phyloP scores from a whole-genome alignment of 2,329 filamentous ascomycete genomes.

The Fusarium xylarioides region DNA sequence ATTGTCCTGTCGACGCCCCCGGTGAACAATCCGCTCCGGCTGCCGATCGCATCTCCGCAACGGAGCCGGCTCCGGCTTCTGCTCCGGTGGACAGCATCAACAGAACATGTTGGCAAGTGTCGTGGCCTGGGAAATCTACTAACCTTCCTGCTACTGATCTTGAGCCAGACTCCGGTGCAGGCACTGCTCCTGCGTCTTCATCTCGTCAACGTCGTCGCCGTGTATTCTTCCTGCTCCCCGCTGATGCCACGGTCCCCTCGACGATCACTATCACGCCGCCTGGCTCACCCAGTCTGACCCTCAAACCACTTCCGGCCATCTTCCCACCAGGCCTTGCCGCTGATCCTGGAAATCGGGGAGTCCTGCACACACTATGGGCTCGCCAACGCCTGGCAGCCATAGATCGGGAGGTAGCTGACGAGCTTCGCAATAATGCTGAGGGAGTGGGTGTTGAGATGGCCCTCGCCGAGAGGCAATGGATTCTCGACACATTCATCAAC shows the following conservation, averaged over 20 bases:
- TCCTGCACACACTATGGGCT: conserved; percentile 90
- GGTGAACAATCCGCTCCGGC: conserved; percentile 19
- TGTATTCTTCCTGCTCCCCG: conserved; percentile 83
- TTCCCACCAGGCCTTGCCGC: conserved; percentile 80
- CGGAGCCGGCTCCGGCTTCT: conserved; percentile 25
- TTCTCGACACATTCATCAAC: conserved; percentile 75
- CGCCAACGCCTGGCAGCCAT: conserved; percentile 81
- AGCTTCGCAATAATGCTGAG: conserved; percentile 78
- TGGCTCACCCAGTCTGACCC: conserved; percentile 56
- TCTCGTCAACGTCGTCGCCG: conserved; percentile 60
- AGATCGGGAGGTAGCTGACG: conserved; percentile 77
- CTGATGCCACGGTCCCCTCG: conserved; percentile 74
- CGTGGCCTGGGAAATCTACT: conserved; percentile 82
- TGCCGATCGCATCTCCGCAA: conserved; percentile 32
- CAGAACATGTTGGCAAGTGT: conserved; percentile 71
- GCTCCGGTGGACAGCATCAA: conserved; percentile 2
- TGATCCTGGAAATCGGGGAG: conserved; percentile 78
- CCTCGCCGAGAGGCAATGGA: conserved; percentile 84
- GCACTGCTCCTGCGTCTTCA: conserved; percentile 42
- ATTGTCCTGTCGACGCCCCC: conserved; percentile 8
- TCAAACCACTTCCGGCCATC: conserved; percentile 87
- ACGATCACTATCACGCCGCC: conserved; percentile 71
- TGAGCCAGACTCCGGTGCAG: conserved; percentile 40
- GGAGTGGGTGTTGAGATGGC: conserved; percentile 87
- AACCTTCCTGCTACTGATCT: conserved; percentile 68